Evolutionary conservation across 345 rosid genomes (phyloP), one percentile per base, ranked within the genome.

Genomic region (Salix suchowensis): DNA sequence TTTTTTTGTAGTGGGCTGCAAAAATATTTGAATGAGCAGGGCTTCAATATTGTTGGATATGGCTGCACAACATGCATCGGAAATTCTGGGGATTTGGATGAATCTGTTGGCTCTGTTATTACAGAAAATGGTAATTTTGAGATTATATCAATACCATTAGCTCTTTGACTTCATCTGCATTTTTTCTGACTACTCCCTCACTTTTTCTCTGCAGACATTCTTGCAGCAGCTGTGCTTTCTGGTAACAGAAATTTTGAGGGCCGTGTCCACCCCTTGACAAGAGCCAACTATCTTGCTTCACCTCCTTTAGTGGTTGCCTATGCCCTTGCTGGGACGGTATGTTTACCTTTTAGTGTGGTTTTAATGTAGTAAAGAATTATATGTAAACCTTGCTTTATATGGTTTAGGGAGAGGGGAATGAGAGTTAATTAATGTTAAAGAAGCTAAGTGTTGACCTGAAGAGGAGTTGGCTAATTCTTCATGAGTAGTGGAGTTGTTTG

Each of bases 231-330:
- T 73, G 98, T 96, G 67, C 92, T 96, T 21, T 96, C 97, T 68
- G 99, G 99, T 50, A 96, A 96, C 83, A 82, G 96, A 64, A 96
- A 96, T 78, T 96, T 96, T 80, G 99, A 96, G 82, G 99, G 98
- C 5, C 97, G 98, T 79, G 96, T 96, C 77, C 99, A 96, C 81
- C 85, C 97, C 16, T 80, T 96, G 85, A 96, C 99, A 69, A 89
- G 99, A 87, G 99, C 99, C 16, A 96, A 96, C 86, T 96, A 93
- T 82, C 99, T 96, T 75, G 99, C 99, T 84, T 96, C 99, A 9
- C 98, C 99, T 67, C 99, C 98, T 24, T 81, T 96, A 68, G 98
- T 96, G 67, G 97, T 96, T 72, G 99, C 92, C 71, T 96, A 96
- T 89, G 98, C 99, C 65, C 93, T 96, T 75, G 97, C 98, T 84